A percentile compares a stretch with the other conserved stretches of the same genome.
phyloP scores from a whole-genome alignment of 2,329 filamentous ascomycete genomes.

The Aurifilum marmelostoma region DNA sequence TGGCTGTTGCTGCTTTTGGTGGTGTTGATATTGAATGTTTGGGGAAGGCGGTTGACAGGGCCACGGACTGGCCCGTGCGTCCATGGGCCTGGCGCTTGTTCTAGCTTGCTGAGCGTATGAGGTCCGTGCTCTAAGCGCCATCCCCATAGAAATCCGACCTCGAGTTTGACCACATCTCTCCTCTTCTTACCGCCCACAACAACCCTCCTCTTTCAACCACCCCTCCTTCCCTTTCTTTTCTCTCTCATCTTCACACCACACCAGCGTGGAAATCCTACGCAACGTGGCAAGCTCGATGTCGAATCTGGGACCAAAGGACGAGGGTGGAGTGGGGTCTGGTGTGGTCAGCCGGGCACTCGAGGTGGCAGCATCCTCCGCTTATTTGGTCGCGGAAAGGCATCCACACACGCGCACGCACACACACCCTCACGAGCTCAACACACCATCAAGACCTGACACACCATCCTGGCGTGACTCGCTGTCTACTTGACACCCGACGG shows the following conservation, averaged over 20 bases:
- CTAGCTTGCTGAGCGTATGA: not conserved
- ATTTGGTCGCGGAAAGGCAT: not conserved
- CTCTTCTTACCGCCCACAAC: not conserved
- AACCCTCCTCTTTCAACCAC: not conserved
- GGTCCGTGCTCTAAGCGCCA: constrained; percentile 10
- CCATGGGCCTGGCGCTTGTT: constrained; percentile 4
- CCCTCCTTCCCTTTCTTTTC: too few species aligned
- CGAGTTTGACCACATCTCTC: not conserved
- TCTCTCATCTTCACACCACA: too few species aligned
- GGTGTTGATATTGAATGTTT: constrained; percentile 15
- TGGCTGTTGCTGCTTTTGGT: not conserved
- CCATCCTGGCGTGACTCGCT: not conserved
- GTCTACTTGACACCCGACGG: not conserved
- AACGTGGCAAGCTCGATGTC: constrained; percentile 6
- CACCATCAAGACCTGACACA: not conserved
- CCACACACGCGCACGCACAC: not conserved
- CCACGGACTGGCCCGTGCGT: constrained; percentile 5
- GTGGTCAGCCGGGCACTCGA: constrained; percentile 6
- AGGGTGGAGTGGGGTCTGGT: not conserved
- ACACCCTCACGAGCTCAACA: not conserved
- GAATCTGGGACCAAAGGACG: not conserved
- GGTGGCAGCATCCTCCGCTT: constrained; percentile 1
- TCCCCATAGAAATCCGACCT: not conserved
- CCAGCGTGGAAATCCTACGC: not conserved
- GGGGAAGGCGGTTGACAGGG: constrained; percentile 3